Evolutionary conservation across 2,329 filamentous ascomycete species (phyloP).

Genomic region (Pyricularia grisea): DNA sequence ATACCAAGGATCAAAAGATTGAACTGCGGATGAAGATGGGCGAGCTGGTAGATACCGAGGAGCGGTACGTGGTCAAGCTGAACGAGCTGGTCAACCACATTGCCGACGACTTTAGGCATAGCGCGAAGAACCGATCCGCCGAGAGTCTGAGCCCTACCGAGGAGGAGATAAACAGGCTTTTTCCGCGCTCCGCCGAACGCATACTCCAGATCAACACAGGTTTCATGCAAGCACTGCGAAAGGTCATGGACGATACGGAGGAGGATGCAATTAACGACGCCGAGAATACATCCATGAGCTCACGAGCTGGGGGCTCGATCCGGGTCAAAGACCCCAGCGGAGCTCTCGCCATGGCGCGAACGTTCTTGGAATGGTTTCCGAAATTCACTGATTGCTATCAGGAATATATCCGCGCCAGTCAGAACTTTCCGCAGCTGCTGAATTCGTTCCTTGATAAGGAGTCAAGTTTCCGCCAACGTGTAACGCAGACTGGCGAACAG

Average conservation of each 20-base stretch:
- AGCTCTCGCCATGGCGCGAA: constrained; percentile 65
- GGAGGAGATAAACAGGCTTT: constrained; percentile 64
- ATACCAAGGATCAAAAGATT: constrained; percentile 73
- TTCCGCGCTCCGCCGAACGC: constrained; percentile 69
- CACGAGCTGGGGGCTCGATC: constrained; percentile 31
- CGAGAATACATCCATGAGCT: constrained; percentile 39
- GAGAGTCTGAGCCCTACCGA: constrained; percentile 63
- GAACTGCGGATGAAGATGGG: constrained; percentile 79
- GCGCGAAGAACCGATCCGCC: constrained; percentile 47
- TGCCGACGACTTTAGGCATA: constrained; percentile 68
- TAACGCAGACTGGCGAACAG: constrained; percentile 83
- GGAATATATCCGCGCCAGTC: constrained; percentile 85
- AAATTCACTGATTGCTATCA: constrained; percentile 86
- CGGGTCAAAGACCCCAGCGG: constrained; percentile 65
- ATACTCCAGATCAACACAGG: constrained; percentile 75
- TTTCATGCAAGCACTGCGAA: constrained; percentile 69
- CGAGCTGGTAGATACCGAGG: constrained; percentile 87
- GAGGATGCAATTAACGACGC: constrained; percentile 71
- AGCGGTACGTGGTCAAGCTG: constrained; percentile 84
- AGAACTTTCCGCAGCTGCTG: constrained; percentile 74
- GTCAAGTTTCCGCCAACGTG: constrained; percentile 72
- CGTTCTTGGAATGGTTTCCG: constrained; percentile 86
- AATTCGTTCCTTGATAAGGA: constrained; percentile 70
- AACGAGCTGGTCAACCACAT: constrained; percentile 74
- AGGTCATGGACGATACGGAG: constrained; percentile 74